Conservation (phyloP, 306 rosid genomes). For the Cucumis cinereus region DNA sequence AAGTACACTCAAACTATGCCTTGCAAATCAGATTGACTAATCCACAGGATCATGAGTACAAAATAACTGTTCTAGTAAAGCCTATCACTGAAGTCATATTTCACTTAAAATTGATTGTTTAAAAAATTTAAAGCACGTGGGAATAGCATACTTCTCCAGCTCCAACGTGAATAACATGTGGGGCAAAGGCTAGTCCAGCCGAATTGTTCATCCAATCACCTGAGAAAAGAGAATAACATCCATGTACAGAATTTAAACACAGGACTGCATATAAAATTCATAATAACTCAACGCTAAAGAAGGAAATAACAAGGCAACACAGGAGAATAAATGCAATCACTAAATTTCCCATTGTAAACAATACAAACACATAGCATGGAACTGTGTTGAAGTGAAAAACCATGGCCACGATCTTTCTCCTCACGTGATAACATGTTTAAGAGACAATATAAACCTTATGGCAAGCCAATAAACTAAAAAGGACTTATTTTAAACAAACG, state of each 20-base stretch:
- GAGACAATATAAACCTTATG: background rate
- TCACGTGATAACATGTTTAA: background rate
- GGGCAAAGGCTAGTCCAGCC: constrained; percentile 89
- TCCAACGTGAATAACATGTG: constrained; percentile 72
- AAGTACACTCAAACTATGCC: background rate
- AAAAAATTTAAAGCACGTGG: background rate
- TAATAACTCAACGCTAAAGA: background rate
- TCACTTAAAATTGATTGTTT: background rate
- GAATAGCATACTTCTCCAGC: constrained; percentile 61
- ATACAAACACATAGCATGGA: background rate
- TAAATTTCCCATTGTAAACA: background rate
- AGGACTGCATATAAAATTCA: background rate
- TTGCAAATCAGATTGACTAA: background rate
- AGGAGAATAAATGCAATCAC: background rate
- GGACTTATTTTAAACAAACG: background rate
- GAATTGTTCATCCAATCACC: constrained; percentile 99
- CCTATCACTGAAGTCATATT: background rate
- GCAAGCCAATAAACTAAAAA: background rate
- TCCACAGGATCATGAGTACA: background rate
- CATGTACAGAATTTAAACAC: background rate
- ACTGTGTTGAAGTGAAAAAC: background rate
- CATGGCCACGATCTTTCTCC: background rate
- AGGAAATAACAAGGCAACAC: background rate
- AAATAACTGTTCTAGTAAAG: background rate
- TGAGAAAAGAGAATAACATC: constrained; percentile 8